Evolutionary conservation across 2,329 filamentous ascomycete species (phyloP), one percentile per base, ranked within the genome.

Genomic region (Dothiorella sarmentorum): DNA sequence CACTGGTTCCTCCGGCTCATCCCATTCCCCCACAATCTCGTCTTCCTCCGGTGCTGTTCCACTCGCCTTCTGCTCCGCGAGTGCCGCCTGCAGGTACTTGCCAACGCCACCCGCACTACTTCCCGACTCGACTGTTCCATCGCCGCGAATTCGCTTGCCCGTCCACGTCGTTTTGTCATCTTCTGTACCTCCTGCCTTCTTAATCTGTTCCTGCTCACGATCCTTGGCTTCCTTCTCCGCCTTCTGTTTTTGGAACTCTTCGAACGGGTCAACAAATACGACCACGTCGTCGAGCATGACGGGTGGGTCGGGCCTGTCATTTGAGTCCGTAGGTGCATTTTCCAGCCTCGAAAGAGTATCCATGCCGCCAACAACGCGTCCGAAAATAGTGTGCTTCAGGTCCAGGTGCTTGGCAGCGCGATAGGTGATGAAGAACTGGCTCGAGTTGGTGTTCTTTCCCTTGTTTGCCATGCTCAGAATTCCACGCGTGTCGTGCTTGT

Each of bases 381-480:
- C 94, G 68, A 99, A 99, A 38, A 99, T 89, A n/a, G 94, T 97
- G 74, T 99, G 94, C 70, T 99, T 99, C 61, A 87, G 83, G 73
- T 99, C 91, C 0, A 99, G 82, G 75, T 99, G 94, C 63, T 88
- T 86, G 0, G 87, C 85, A 1, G 89, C 80, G 52, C 90, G 87
- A 73, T 99, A 99, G 0, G 88, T 90, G 69, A 99, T 89, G 79
- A 97, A 99, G 73, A 88, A 99, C 73, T 99, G 94, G 65, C 85
- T 90, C 7, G 90, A 94, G 75, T 99, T 99, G 20, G 93, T 97
- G 69, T 97, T 93, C 70, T 97, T 97, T 60, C 94, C 94, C 71
- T 99, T 99, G 75, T 99, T 99, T 38, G 94, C 94, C 94, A 99
- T 99, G 65, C 88, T 91, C 24, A 95, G 70, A 0, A 92, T 83